Evolutionary conservation across 2,329 filamentous ascomycete species (phyloP).

Genomic region (Beauveria scarabaeidicola): DNA sequence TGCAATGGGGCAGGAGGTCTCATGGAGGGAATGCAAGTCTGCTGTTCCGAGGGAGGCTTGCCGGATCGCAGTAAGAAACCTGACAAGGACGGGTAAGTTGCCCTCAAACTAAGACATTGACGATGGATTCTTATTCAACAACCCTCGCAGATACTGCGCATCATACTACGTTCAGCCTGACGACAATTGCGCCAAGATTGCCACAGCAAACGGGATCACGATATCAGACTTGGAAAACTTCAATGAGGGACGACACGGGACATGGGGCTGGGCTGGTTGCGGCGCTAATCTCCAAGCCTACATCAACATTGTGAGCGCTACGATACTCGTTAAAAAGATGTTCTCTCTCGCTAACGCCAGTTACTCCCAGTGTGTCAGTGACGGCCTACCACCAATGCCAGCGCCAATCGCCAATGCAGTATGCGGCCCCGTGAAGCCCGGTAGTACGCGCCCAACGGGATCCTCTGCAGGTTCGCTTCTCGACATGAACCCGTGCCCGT

Average conservation of each 20-base stretch:
- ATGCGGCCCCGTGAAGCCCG: slow-evolving; percentile 36
- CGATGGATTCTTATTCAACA: not conserved
- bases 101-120: not conserved
- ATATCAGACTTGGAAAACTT: slow-evolving; percentile 26
- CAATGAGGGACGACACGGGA: slow-evolving; percentile 24
- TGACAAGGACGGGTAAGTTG: slow-evolving; percentile 18
- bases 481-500: slow-evolving; percentile 37
- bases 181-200: slow-evolving; percentile 31
- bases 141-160: slow-evolving; percentile 16
- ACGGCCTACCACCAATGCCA: slow-evolving; percentile 23
- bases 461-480: slow-evolving; percentile 18
- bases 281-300: not conserved
- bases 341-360: not conserved
- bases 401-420: slow-evolving; percentile 17
- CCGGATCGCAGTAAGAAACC: slow-evolving; percentile 28
- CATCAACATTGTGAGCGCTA: not conserved
- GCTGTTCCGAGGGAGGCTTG: slow-evolving; percentile 26
- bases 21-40: slow-evolving; percentile 24
- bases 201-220: slow-evolving; percentile 25
- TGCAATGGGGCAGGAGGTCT: slow-evolving; percentile 19
- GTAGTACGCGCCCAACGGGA: slow-evolving; percentile 26
- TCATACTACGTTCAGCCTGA: slow-evolving; percentile 19
- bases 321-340: not conserved
- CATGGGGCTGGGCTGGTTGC: slow-evolving; percentile 31
- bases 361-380: slow-evolving; percentile 24